phyloP scores from a whole-genome alignment of 176 grass and related monocot species.

The Otatea glauca region DNA sequence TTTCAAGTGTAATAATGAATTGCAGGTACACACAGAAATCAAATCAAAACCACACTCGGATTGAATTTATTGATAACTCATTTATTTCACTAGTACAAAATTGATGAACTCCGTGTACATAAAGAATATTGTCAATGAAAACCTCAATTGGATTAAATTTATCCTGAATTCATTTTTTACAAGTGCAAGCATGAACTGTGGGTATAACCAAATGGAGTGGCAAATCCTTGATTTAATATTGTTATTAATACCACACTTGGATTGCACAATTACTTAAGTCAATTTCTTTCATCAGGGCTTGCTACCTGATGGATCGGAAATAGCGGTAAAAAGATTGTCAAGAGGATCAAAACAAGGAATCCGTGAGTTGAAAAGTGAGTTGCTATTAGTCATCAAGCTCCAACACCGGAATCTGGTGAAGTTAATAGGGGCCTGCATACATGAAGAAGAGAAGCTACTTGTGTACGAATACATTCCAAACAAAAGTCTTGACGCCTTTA shows the following conservation, averaged over 20 bases:
- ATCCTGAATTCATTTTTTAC: neutral
- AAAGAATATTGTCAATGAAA: neutral
- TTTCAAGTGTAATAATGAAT: too few species aligned
- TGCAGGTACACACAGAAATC: too few species aligned
- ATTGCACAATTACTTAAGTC: too few species aligned
- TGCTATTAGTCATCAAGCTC: constrained; percentile 44
- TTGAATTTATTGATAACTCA: too few species aligned
- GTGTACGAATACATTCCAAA: constrained; percentile 69
- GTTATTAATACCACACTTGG: too few species aligned
- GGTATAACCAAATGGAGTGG: neutral
- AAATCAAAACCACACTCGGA: too few species aligned
- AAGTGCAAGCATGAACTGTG: neutral
- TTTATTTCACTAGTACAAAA: too few species aligned
- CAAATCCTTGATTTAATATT: too few species aligned
- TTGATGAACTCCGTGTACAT: neutral
- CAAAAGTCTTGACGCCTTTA: constrained; percentile 64
- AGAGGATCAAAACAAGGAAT: constrained; percentile 57
- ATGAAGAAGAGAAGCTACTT: constrained; percentile 50
- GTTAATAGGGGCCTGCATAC: constrained; percentile 56
- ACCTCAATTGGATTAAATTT: neutral
- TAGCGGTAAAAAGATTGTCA: constrained; percentile 61
- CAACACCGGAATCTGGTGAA: constrained; percentile 67
- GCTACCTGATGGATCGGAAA: constrained; percentile 46
- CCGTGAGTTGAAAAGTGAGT: constrained; percentile 57
- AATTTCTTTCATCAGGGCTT: constrained; percentile 22